phyloP scores from a whole-genome alignment of 305 asterid species.

The Rubia tinctorum region DNA sequence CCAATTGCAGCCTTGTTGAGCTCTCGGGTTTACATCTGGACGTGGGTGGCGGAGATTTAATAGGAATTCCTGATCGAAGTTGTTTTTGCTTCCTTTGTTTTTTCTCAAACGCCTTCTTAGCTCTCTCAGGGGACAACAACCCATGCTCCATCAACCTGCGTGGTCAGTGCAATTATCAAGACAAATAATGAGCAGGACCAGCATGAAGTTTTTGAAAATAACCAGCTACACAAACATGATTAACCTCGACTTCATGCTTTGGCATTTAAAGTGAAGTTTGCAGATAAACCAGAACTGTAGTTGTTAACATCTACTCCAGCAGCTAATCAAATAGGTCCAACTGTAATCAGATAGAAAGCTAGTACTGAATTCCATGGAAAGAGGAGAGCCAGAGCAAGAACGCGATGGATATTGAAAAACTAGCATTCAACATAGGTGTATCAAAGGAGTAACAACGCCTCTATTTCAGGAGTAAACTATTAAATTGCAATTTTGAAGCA shows the following conservation, averaged over 20 bases:
- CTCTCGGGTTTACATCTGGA: slow-evolving; percentile 48
- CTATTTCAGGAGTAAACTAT: no score
- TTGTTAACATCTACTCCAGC: no score
- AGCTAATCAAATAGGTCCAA: neutral
- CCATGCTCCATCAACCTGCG: slow-evolving; percentile 95
- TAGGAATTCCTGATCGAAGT: slow-evolving; percentile 55
- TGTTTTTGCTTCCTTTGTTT: slow-evolving; percentile 83
- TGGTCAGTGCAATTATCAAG: neutral
- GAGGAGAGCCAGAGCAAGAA: no score
- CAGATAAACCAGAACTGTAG: neutral
- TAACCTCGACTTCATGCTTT: no score
- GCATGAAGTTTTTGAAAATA: neutral
- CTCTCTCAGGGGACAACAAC: slow-evolving; percentile 62
- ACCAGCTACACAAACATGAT: neutral
- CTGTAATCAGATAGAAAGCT: no score
- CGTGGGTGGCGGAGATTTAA: slow-evolving; percentile 56
- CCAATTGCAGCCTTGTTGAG: slow-evolving; percentile 45
- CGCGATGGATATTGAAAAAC: neutral
- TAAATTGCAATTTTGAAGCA: neutral
- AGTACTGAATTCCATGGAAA: neutral
- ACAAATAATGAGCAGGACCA: neutral
- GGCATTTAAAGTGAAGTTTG: neutral
- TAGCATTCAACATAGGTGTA: neutral
- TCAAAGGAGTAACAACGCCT: neutral
- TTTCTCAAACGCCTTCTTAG: slow-evolving; percentile 65